These are phyloP conservation scores for Tubosaeta sp. DNA, from an alignment of 768 basidiomycete genomes.

Conservation along the genomic window DNA sequence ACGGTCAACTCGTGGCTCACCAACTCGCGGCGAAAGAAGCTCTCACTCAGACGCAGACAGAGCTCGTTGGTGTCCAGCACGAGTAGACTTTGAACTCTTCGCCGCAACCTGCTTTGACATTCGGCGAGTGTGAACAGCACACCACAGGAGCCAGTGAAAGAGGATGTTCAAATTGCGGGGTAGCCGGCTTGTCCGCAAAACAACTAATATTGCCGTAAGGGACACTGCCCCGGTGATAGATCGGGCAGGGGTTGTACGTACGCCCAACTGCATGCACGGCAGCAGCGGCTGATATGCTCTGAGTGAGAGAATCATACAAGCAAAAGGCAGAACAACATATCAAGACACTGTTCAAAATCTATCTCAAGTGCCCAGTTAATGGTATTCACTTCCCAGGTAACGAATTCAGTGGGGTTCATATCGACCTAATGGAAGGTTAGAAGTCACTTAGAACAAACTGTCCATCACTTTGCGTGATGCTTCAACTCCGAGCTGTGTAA, in stretches of 20 bases:
- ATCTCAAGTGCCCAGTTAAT: conserved; percentile 2
- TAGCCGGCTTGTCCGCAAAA: background rate
- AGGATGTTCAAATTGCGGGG: conserved; percentile 3
- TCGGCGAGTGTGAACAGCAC: background rate
- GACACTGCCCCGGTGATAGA: conserved; percentile 1
- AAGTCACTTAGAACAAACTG: conserved; percentile 38
- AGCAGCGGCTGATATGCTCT: background rate
- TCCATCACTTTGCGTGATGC: conserved; percentile 83
- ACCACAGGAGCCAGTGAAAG: background rate
- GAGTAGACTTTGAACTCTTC: conserved; percentile 12
- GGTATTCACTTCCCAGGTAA: conserved; percentile 5
- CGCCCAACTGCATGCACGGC: background rate
- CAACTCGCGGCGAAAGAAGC: background rate
- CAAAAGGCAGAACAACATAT: conserved; percentile 4
- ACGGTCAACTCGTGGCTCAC: conserved; percentile 1
- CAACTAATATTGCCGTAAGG: conserved; percentile 14
- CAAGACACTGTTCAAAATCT: conserved; percentile 5
- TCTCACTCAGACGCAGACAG: conserved; percentile 48
- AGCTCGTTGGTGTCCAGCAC: conserved; percentile 27
- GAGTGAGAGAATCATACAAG: conserved; percentile 8
- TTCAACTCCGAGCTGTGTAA: conserved; percentile 81
- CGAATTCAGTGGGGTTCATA: background rate
- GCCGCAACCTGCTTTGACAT: conserved; percentile 18
- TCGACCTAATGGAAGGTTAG: conserved; percentile 17
- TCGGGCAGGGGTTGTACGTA: background rate